Base-by-base conservation (phyloP, 139 green algal genomes). In the Coelastrella sp. region DNA sequence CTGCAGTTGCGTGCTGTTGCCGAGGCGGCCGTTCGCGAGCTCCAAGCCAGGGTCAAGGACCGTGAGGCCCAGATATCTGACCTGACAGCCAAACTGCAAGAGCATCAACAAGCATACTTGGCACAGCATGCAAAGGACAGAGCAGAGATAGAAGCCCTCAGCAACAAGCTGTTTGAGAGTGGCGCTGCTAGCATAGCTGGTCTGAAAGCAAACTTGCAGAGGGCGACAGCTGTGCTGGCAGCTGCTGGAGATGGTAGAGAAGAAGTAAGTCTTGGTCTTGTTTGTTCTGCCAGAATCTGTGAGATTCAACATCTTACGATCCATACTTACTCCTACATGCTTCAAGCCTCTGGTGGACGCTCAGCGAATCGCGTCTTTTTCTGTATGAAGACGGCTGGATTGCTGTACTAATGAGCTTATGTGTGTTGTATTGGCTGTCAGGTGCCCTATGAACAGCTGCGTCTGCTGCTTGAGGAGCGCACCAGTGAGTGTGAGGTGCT, bases 121-220 rank as follows among this genome's bases (percentile, higher is more conserved):
- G 85, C 77, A 40, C 89, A 93, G 60, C 87, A 92, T 41, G 72
- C 87, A 2, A 83, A 76, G 63, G 87, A 93, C 75, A 67, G 89
- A 5, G 62, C 85, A 5, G 88, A 94, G 79, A 91, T 94, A 25
- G 87, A 92, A 88, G 71, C 83, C 32, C 88, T 96, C 17, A 93
- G 90, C 53, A 76, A 91, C 63, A 67, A 90, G 85, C 86, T 95
- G 83, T 91, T 91, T 64, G 85, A 92, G 79, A 85, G 81, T 25
- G 83, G 89, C 2, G 82, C 69, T 32, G 77, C 81, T 15, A 69
- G 48, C 62, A 86, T 90, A 38, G 15, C 11, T 23, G 15, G 15
- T 13, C 15, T 81, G 17, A 84, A 79, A 27, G 48, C 59, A 27
- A 73, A 62, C 38, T 6, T 81, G 68, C 35, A 41, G 37, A 43